A percentile compares a stretch with the other conserved stretches of the same genome.
Evolutionary conservation across 805 yeast species (phyloP).

Genomic region (Brettanomyces anomalus): DNA sequence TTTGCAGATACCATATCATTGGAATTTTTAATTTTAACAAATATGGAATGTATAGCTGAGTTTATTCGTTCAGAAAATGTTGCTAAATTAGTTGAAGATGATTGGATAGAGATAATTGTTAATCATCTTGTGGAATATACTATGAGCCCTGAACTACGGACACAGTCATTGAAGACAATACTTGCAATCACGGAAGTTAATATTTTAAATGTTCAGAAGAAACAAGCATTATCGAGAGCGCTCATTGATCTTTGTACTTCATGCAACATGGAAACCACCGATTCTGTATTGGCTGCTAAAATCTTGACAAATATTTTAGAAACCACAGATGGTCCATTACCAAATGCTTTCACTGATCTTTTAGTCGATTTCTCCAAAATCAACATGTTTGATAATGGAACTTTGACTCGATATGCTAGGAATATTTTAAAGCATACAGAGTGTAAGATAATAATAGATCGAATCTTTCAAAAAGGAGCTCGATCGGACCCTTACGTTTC

Average conservation of each 20-base stretch:
- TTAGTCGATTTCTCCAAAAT: slow-evolving; percentile 11
- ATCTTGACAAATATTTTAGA: slow-evolving; percentile 8
- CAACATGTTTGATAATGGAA: slow-evolving; percentile 12
- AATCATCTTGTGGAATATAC: slow-evolving; percentile 12
- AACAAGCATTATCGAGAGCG: slow-evolving; percentile 1
- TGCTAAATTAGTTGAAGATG: slow-evolving; percentile 2
- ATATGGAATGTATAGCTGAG: slow-evolving; percentile 14
- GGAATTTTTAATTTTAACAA: slow-evolving; percentile 20
- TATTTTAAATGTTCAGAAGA: slow-evolving; percentile 8
- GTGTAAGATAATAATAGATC: slow-evolving; percentile 7
- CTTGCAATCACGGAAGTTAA: slow-evolving; percentile 5
- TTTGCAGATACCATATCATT: slow-evolving; percentile 18
- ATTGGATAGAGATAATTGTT: slow-evolving; percentile 16
- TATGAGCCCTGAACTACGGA: slow-evolving; percentile 13
- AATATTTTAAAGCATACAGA: slow-evolving; percentile 10
- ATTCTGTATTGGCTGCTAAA: slow-evolving; percentile 5
- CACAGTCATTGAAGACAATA: slow-evolving; percentile 12
- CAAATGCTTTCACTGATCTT: slow-evolving; percentile 8
- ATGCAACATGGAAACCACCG: slow-evolving; percentile 7
- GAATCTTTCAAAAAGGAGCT: slow-evolving; percentile 12
- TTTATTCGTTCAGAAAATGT: slow-evolving; percentile 9
- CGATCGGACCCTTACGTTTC: slow-evolving; percentile 18
- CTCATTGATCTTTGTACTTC: slow-evolving; percentile 7
- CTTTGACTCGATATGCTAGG: slow-evolving; percentile 11
- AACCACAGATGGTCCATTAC: neutral